Conservation (phyloP, 2,329 filamentous ascomycete genomes). For the Zelopaecilomyces penicillatus region DNA sequence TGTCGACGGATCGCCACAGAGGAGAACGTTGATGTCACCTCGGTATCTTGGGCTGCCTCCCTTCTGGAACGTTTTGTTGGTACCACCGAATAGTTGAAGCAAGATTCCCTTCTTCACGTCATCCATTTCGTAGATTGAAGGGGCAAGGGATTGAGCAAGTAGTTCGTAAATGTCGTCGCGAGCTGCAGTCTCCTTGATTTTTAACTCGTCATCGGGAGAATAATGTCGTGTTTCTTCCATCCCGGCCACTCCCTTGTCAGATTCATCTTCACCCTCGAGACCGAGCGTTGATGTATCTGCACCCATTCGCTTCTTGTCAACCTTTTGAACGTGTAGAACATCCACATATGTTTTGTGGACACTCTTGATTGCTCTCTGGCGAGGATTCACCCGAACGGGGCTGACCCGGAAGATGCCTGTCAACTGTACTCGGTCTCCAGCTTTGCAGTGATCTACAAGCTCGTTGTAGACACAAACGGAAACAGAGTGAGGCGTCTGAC, state of each 20-base stretch:
- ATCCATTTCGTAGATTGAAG: constrained; percentile 95
- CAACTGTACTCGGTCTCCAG: constrained; percentile 89
- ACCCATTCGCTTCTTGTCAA: constrained; percentile 89
- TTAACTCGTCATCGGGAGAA: constrained; percentile 76
- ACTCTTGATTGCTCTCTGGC: constrained; percentile 85
- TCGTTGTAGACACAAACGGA: constrained; percentile 96
- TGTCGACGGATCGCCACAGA: constrained; percentile 95
- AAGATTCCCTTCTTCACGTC: constrained; percentile 98
- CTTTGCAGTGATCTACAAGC: constrained; percentile 94
- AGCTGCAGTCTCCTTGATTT: constrained; percentile 72
- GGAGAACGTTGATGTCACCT: constrained; percentile 93
- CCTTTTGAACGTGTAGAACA: constrained; percentile 90
- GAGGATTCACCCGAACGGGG: constrained; percentile 86
- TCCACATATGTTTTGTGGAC: constrained; percentile 98
- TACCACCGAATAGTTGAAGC: constrained; percentile 91
- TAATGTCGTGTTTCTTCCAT: constrained; percentile 80
- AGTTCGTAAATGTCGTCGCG: constrained; percentile 89
- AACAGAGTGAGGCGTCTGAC: constrained; percentile 94
- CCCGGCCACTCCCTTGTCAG: constrained; percentile 57
- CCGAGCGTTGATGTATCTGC: constrained; percentile 84
- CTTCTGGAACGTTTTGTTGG: constrained; percentile 96
- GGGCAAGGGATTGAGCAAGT: constrained; percentile 80
- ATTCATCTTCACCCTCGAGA: constrained; percentile 62
- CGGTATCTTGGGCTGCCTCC: constrained; percentile 92
- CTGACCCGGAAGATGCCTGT: constrained; percentile 96